Evolutionary conservation across 2,329 filamentous ascomycete genomes (phyloP).

Genomic region (Calonectria crousiana): DNA sequence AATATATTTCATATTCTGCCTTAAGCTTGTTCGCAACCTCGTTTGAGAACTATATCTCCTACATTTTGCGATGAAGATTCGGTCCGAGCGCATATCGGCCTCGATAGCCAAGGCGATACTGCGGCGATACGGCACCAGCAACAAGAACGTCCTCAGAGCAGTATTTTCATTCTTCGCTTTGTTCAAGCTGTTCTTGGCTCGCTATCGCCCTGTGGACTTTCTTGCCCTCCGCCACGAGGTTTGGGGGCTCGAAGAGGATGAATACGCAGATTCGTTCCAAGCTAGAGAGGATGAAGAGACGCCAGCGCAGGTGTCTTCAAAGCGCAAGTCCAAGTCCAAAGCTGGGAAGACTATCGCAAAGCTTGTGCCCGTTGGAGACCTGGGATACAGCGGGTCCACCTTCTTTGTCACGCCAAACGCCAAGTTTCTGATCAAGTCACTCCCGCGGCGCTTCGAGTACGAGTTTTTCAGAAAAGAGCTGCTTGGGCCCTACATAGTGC

Average conservation of each 20-base stretch:
- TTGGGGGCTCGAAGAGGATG: conserved; percentile 52
- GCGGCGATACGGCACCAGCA: conserved; percentile 50
- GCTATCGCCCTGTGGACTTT: conserved; percentile 47
- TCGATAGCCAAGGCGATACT: conserved; percentile 68
- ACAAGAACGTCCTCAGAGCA: conserved; percentile 45
- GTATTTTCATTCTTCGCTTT: conserved; percentile 50
- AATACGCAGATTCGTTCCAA: conserved; percentile 54
- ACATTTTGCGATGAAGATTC: conserved; percentile 46
- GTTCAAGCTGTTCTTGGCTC: conserved; percentile 48
- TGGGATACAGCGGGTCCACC: conserved; percentile 82
- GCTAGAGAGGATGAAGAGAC: conserved; percentile 41
- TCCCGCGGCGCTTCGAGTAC: conserved; percentile 78
- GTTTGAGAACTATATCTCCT: neutral
- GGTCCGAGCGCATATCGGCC: conserved; percentile 62
- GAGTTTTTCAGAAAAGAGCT: conserved; percentile 77
- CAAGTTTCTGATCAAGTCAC: conserved; percentile 78
- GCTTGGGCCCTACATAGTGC: conserved; percentile 71
- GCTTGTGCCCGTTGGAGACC: conserved; percentile 72
- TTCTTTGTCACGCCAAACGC: conserved; percentile 77
- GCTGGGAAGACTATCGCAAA: conserved; percentile 45
- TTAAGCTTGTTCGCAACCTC: neutral
- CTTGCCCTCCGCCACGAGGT: conserved; percentile 44
- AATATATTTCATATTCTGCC: too few relatives aligned
- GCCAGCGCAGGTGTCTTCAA: neutral
- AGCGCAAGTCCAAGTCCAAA: conserved; percentile 48